phyloP scores from a whole-genome alignment of 164 flowering plant genomes.

The Magnolia sinica region DNA sequence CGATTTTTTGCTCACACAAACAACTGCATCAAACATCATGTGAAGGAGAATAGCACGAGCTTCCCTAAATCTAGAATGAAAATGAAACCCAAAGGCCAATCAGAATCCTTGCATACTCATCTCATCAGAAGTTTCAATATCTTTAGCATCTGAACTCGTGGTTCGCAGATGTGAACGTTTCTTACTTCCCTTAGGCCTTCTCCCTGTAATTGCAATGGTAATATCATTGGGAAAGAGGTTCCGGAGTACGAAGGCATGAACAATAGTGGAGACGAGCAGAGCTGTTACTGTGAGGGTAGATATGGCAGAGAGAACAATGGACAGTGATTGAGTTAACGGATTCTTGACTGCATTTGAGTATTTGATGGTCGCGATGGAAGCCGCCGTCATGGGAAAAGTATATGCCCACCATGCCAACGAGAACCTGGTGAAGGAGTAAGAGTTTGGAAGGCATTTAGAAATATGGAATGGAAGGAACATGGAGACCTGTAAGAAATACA shows the following conservation, averaged over 20 bases:
- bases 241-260: constrained; percentile 67
- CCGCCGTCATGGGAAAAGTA: constrained; percentile 76
- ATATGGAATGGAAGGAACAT: not conserved
- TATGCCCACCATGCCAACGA: constrained; percentile 84
- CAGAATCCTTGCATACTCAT: not conserved
- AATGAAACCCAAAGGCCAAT: not conserved
- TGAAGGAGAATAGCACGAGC: too few relatives aligned
- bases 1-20: too few relatives aligned
- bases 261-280: constrained; percentile 53
- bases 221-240: constrained; percentile 90
- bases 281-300: constrained; percentile 54
- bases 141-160: constrained; percentile 25
- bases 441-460: not conserved
- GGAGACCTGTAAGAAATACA: not conserved
- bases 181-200: constrained; percentile 34
- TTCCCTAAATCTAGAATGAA: not conserved
- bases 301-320: constrained; percentile 38
- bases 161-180: constrained; percentile 47
- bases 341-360: constrained; percentile 51
- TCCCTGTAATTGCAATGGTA: constrained; percentile 69
- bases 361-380: constrained; percentile 65
- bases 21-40: too few relatives aligned
- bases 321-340: constrained; percentile 39
- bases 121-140: constrained; percentile 31
- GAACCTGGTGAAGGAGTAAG: constrained; percentile 31